These are phyloP conservation scores for Coemansia sp. DNA, from an alignment of 192 early-diverging fungal species.

Conservation along the genomic window DNA sequence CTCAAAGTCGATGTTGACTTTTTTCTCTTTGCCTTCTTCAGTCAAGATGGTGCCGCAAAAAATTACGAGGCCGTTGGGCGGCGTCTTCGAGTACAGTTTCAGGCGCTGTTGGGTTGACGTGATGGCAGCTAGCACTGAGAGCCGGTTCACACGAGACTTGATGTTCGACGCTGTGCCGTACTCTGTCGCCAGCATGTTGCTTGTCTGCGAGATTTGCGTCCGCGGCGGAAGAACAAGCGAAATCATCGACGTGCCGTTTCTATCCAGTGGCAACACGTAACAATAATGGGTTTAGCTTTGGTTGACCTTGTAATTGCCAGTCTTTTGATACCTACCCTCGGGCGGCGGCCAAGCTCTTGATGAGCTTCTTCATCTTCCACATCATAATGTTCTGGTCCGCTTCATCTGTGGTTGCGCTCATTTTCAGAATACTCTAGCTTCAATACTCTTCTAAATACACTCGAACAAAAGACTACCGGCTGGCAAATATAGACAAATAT, in stretches of 20 bases:
- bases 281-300: neutral
- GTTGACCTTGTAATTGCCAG: neutral
- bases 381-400: conserved; percentile 89
- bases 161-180: conserved; percentile 99
- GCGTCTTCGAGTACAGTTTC: conserved; percentile 90
- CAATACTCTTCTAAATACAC: neutral
- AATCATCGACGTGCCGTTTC: conserved; percentile 99
- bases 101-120: conserved; percentile 95
- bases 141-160: conserved; percentile 97
- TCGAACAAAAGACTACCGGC: neutral
- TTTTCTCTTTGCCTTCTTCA: conserved; percentile 99
- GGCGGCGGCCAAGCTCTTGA: conserved; percentile 92
- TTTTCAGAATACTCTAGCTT: conserved; percentile 10
- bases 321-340: conserved; percentile 67
- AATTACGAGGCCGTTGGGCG: conserved; percentile 93
- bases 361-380: conserved; percentile 99
- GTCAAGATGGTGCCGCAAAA: conserved; percentile 96
- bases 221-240: conserved; percentile 93
- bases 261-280: conserved; percentile 4
- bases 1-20: conserved; percentile 98
- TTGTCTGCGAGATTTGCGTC: conserved; percentile 86
- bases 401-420: conserved; percentile 19
- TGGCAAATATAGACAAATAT: neutral
- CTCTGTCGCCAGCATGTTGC: conserved; percentile 96
- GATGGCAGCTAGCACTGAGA: conserved; percentile 96